phyloP scores from a whole-genome alignment of 495 filamentous ascomycete species.

The Hypoxylon intermedium region DNA sequence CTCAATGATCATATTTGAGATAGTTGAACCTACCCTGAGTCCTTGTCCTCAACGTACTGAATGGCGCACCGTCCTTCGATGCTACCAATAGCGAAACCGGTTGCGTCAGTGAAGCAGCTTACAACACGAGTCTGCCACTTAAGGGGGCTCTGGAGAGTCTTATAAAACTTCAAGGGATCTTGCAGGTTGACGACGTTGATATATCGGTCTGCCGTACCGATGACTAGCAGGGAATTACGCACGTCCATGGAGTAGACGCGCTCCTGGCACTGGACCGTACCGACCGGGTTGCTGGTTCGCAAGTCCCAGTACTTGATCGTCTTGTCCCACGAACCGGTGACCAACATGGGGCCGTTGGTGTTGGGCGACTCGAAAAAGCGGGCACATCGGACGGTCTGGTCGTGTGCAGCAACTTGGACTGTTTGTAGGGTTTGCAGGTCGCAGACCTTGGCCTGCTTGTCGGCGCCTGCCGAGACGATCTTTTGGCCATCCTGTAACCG shows the following conservation, averaged over 20 bases:
- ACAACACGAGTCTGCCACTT: slow-evolving; percentile 89
- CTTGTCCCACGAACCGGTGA: slow-evolving; percentile 91
- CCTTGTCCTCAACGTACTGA: slow-evolving; percentile 87
- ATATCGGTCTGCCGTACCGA: slow-evolving; percentile 86
- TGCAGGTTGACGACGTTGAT: slow-evolving; percentile 83
- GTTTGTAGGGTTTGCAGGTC: slow-evolving; percentile 66
- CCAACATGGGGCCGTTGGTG: slow-evolving; percentile 65
- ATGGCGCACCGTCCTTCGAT: slow-evolving; percentile 91
- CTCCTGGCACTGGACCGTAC: slow-evolving; percentile 72
- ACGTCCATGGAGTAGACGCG: slow-evolving; percentile 89
- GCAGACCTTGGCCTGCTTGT: slow-evolving; percentile 78
- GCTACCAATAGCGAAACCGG: slow-evolving; percentile 84
- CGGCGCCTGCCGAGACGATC: slow-evolving; percentile 74
- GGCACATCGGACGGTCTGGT: slow-evolving; percentile 72
- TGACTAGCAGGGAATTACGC: slow-evolving; percentile 75
- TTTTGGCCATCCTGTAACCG: slow-evolving; percentile 66
- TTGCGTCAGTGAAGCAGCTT: slow-evolving; percentile 82
- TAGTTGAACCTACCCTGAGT: slow-evolving; percentile 62
- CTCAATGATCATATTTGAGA: too few relatives aligned
- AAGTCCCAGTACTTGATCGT: slow-evolving; percentile 92
- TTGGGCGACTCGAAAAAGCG: slow-evolving; percentile 70
- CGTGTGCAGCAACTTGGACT: slow-evolving; percentile 74
- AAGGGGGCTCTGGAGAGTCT: slow-evolving; percentile 81
- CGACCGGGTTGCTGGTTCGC: slow-evolving; percentile 66
- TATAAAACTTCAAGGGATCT: slow-evolving; percentile 78